phyloP scores from a whole-genome alignment of 2,329 filamentous ascomycete species.

The Neopestalotiopsis sp. region DNA sequence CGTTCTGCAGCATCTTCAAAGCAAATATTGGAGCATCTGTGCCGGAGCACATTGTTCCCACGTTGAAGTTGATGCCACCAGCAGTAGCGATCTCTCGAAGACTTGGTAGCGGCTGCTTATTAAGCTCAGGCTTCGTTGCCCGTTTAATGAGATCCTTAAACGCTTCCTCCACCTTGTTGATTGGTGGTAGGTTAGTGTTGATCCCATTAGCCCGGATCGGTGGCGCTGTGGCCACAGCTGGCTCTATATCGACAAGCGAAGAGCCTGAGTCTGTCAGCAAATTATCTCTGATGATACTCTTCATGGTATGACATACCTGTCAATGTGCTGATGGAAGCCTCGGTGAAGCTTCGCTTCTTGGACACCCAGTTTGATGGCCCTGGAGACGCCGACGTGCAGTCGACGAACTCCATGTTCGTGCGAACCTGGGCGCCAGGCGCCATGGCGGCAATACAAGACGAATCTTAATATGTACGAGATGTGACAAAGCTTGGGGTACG shows the following conservation, averaged over 20 bases:
- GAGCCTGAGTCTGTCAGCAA: neutral
- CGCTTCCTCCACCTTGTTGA: constrained; percentile 32
- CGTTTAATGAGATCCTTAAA: constrained; percentile 34
- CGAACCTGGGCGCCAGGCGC: neutral
- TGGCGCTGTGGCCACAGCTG: neutral
- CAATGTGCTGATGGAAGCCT: too few relatives aligned
- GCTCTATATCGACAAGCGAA: neutral
- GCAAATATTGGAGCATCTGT: constrained; percentile 77
- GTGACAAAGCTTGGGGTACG: too few relatives aligned
- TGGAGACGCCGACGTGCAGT: too few relatives aligned
- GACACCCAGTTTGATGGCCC: too few relatives aligned
- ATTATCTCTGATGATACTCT: neutral
- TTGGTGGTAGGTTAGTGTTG: constrained; percentile 27
- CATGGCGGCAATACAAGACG: neutral
- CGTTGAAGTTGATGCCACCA: constrained; percentile 36
- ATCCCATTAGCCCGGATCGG: constrained; percentile 18
- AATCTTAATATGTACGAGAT: too few relatives aligned
- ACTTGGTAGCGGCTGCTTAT: constrained; percentile 9
- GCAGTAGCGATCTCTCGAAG: constrained; percentile 30
- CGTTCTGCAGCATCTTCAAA: constrained; percentile 59
- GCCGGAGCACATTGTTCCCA: constrained; percentile 79
- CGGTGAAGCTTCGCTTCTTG: too few relatives aligned
- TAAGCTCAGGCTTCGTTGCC: neutral
- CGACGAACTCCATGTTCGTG: neutral
- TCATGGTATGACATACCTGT: neutral